Percentiles rank a stretch among this genome's conserved stretches.
Conservation (phyloP, 257 asterid genomes). For the Cruciata laevipes region DNA sequence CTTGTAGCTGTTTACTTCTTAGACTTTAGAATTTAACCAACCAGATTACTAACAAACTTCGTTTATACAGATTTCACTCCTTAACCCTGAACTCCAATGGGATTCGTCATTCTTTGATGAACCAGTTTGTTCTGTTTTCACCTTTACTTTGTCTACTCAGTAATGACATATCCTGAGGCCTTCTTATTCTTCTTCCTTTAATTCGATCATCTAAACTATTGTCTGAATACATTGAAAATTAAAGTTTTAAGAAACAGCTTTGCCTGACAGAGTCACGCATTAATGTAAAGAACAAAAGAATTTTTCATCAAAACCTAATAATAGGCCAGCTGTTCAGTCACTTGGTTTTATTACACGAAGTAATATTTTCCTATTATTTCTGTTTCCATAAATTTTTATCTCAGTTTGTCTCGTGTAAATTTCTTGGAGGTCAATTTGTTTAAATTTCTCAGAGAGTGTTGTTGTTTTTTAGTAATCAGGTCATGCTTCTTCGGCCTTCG, state of each 20-base stretch:
- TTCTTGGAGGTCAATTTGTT: neutral
- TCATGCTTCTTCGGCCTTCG: slow-evolving; percentile 99
- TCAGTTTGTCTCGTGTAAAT: too few species aligned
- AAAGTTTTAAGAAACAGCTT: too few species aligned
- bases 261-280: too few species aligned
- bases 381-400: too few species aligned
- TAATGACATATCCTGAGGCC: neutral
- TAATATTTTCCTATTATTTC: too few species aligned
- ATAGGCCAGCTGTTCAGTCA: too few species aligned
- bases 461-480: slow-evolving; percentile 76
- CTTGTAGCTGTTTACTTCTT: slow-evolving; percentile 13
- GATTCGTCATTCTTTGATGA: slow-evolving; percentile 92
- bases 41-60: slow-evolving; percentile 6
- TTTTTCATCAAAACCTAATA: too few species aligned
- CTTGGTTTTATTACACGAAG: too few species aligned
- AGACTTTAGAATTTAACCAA: slow-evolving; percentile 14
- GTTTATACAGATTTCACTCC: slow-evolving; percentile 61
- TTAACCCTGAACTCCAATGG: slow-evolving; percentile 87
- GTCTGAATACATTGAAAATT: too few species aligned
- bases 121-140: slow-evolving; percentile 63
- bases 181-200: neutral
- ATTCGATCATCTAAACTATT: slow-evolving; percentile 1
- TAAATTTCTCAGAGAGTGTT: slow-evolving; percentile 39
- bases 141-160: slow-evolving; percentile 7
- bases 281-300: too few species aligned